phyloP scores from a whole-genome alignment of 2,329 filamentous ascomycete genomes.

The Corynespora cassiicola region DNA sequence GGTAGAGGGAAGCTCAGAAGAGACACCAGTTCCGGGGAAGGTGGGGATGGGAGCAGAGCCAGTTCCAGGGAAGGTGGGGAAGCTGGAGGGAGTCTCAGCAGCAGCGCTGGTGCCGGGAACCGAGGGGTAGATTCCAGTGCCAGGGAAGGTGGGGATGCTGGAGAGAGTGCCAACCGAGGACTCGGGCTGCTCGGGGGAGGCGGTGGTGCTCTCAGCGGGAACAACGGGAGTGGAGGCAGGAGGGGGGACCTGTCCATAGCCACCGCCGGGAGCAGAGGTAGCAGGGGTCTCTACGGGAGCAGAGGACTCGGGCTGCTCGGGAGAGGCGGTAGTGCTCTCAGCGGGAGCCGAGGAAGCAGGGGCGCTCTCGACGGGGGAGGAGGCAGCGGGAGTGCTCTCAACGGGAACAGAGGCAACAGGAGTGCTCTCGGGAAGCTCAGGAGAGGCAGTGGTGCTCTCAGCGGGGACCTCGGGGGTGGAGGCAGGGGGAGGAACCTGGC shows the following conservation, averaged over 20 bases:
- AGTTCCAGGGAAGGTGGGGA: slow-evolving; percentile 12
- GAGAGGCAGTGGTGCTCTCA: slow-evolving; percentile 6
- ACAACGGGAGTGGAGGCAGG: slow-evolving; percentile 8
- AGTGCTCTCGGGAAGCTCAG: slow-evolving; percentile 1
- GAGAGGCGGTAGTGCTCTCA: slow-evolving; percentile 12
- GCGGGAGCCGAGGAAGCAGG: slow-evolving; percentile 6
- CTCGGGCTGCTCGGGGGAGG: slow-evolving; percentile 10
- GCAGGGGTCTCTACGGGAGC: slow-evolving; percentile 9
- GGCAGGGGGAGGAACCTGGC: too few species aligned
- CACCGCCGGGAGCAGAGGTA: slow-evolving; percentile 7
- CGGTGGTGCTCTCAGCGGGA: slow-evolving; percentile 5
- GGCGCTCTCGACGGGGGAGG: slow-evolving; percentile 5
- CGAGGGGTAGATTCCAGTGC: slow-evolving; percentile 14
- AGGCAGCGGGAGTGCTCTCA: slow-evolving; percentile 13
- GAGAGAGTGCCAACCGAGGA: slow-evolving; percentile 14
- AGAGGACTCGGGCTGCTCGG: slow-evolving; percentile 6
- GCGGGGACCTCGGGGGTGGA: slow-evolving; percentile 11
- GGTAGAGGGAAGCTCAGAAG: not conserved
- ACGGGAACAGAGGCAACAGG: slow-evolving; percentile 19
- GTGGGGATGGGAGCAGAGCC: slow-evolving; percentile 6
- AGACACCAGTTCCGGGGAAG: slow-evolving; percentile 2
- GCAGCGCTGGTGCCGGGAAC: slow-evolving; percentile 6
- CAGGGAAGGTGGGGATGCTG: slow-evolving; percentile 27
- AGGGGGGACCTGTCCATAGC: too few species aligned
- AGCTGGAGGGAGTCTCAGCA: slow-evolving; percentile 16